These are phyloP conservation scores for Penicillium sp. DNA, from an alignment of 2,329 filamentous ascomycete species.

Conservation along the genomic window DNA sequence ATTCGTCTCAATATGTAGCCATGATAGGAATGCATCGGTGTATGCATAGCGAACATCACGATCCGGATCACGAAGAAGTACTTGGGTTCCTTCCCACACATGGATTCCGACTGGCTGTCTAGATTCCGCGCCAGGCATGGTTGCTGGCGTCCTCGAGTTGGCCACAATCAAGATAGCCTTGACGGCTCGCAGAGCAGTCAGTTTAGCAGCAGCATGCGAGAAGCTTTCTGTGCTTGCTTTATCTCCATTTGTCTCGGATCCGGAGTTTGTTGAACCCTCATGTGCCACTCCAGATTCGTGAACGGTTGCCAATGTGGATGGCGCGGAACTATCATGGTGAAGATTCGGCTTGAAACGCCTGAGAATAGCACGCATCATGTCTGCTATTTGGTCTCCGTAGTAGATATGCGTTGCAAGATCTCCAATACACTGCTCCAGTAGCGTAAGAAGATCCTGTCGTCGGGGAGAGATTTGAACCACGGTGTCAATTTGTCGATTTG, in stretches of 20 bases:
- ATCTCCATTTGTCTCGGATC: constrained; percentile 37
- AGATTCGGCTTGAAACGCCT: constrained; percentile 69
- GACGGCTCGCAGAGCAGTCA: constrained; percentile 71
- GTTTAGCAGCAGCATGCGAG: constrained; percentile 61
- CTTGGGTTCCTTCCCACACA: constrained; percentile 96
- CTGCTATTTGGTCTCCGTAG: constrained; percentile 91
- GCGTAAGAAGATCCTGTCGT: constrained; percentile 64
- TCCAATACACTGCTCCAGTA: constrained; percentile 81
- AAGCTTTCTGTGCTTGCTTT: constrained; percentile 57
- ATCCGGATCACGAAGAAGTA: constrained; percentile 79
- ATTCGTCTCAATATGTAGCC: constrained; percentile 79
- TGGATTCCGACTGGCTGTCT: constrained; percentile 74
- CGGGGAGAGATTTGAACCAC: constrained; percentile 47
- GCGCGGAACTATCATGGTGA: constrained; percentile 45
- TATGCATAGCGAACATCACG: constrained; percentile 80
- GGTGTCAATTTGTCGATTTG: constrained; percentile 8
- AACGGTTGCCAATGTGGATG: constrained; percentile 38
- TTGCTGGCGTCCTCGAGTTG: constrained; percentile 63
- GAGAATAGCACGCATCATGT: constrained; percentile 85
- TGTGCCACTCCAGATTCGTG: constrained; percentile 20
- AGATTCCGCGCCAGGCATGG: constrained; percentile 62
- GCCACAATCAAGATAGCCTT: constrained; percentile 81
- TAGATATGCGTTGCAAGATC: constrained; percentile 92
- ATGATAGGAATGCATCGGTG: constrained; percentile 76
- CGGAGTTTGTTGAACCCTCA: constrained; percentile 18